phyloP scores from a whole-genome alignment of 2,329 filamentous ascomycete species.

The Catunica adiposa region DNA sequence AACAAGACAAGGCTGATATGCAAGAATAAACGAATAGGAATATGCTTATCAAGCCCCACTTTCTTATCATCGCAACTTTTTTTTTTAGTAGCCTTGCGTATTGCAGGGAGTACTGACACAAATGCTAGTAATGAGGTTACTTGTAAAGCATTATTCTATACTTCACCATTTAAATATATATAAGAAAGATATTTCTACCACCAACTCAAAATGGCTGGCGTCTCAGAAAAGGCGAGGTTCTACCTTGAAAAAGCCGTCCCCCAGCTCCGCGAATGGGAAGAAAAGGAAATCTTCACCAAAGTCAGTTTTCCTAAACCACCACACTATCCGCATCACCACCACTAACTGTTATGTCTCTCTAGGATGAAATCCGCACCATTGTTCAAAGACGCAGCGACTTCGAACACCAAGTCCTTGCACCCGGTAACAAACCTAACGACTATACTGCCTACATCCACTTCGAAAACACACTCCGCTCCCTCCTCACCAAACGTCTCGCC shows the following conservation, averaged over 20 bases:
- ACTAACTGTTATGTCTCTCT: constrained; percentile 14
- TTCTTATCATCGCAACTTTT: constrained; percentile 11
- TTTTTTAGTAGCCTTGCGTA: constrained; percentile 15
- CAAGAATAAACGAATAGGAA: not conserved
- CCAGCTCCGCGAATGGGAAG: constrained; percentile 80
- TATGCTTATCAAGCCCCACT: constrained; percentile 8
- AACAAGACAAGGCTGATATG: constrained; percentile 15
- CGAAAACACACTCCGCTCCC: constrained; percentile 52
- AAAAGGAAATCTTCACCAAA: constrained; percentile 78
- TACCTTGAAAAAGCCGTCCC: constrained; percentile 85
- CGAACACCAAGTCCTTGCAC: constrained; percentile 76
- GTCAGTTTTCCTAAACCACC: constrained; percentile 26
- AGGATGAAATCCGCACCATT: constrained; percentile 83
- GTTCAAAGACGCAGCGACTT: constrained; percentile 83
- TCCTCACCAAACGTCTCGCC: constrained; percentile 69
- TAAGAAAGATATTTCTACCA: not conserved
- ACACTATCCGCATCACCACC: constrained; percentile 4
- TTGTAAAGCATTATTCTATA: not conserved
- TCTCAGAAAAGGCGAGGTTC: constrained; percentile 87
- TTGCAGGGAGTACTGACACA: too few relatives aligned
- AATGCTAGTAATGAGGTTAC: not conserved
- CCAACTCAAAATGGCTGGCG: constrained; percentile 49
- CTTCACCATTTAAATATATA: not conserved
- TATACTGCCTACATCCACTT: constrained; percentile 70
- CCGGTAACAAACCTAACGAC: constrained; percentile 58